Percentiles rank a stretch among this genome's conserved stretches.
These are phyloP conservation scores for Venturia oleaginea DNA, from an alignment of 2,329 filamentous ascomycete genomes.

Conservation along the genomic window DNA sequence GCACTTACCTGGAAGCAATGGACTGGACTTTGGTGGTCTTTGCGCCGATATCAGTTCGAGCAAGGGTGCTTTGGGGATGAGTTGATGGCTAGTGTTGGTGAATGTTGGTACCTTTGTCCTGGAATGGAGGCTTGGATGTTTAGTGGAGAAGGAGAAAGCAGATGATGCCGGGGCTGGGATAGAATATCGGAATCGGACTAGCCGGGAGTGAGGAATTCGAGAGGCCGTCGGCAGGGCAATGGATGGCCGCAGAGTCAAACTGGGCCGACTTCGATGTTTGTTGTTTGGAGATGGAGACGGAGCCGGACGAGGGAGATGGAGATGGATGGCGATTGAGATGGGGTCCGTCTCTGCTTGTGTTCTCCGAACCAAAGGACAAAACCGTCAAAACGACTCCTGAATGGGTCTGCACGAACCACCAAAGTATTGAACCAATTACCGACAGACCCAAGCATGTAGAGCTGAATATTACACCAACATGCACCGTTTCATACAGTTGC, in stretches of 20 bases:
- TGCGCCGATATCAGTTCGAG: neutral
- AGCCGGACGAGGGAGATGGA: neutral
- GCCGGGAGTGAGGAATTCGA: neutral
- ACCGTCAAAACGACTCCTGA: too few relatives aligned
- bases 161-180: neutral
- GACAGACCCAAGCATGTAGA: neutral
- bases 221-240: neutral
- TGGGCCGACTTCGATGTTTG: neutral
- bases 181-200: neutral
- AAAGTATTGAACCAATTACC: neutral
- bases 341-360: neutral
- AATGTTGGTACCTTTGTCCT: neutral
- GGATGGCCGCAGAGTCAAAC: neutral
- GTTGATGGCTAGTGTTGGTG: neutral
- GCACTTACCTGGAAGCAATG: constrained; percentile 1
- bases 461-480: neutral
- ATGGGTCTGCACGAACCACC: neutral
- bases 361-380: neutral
- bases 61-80: neutral
- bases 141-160: neutral
- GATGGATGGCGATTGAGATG: neutral
- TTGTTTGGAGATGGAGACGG: neutral
- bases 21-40: neutral
- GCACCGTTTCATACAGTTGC: neutral
- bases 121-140: neutral